phyloP scores from a whole-genome alignment of 116 monocot genomes.

The Dioscorea cayenensis region DNA sequence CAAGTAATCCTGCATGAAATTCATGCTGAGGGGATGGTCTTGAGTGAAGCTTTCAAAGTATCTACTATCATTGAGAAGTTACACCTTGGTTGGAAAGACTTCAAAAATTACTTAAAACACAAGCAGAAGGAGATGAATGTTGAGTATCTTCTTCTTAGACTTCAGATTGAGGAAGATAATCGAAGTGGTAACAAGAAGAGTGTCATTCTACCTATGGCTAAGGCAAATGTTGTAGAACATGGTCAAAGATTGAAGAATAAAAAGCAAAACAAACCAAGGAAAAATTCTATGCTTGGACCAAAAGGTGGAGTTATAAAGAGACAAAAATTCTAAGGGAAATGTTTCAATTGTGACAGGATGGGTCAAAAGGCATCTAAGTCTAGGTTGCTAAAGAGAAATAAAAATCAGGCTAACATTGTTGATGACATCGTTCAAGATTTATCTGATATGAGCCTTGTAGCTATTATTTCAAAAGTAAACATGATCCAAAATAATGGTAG shows the following conservation, averaged over 20 bases:
- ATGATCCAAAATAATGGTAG: neutral
- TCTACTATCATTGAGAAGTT: neutral
- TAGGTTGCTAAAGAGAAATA: neutral
- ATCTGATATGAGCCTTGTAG: no score
- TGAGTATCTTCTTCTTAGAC: neutral
- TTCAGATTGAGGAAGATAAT: no score
- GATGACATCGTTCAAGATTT: neutral
- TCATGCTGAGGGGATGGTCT: neutral
- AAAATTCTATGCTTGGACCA: neutral
- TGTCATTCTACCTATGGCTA: no score
- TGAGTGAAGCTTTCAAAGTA: conserved; percentile 1
- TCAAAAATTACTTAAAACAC: conserved; percentile 5
- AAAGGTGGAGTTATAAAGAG: neutral
- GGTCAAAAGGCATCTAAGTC: neutral
- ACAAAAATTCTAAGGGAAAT: no score
- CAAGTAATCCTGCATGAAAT: conserved; percentile 8
- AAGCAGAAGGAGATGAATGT: conserved; percentile 6
- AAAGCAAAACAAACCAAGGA: neutral
- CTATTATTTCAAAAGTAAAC: no score
- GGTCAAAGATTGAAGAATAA: neutral
- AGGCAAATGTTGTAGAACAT: no score
- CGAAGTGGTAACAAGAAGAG: no score
- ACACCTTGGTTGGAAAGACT: neutral
- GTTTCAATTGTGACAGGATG: neutral
- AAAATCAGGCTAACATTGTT: neutral